Evolutionary conservation across 108 stramenopile genomes (phyloP), one percentile per base, ranked within the genome.

Genomic region (Bacterosira constricta): DNA sequence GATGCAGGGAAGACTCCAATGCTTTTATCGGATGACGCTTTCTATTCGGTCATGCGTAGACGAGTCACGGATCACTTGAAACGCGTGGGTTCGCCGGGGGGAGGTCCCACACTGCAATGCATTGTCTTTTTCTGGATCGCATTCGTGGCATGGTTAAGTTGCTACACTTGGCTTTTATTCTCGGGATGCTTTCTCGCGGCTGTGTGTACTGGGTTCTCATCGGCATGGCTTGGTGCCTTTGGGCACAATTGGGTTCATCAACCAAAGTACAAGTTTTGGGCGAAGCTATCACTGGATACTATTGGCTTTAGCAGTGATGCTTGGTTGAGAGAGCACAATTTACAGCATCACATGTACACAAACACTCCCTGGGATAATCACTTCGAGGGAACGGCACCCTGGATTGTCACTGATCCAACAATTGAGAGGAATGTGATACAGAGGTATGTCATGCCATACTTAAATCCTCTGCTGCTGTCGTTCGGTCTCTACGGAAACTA

Each of bases 331-430:
- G 67, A 69, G 32, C 67, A 69, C 27, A 36, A 59, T 23, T 44
- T 69, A n/a, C 67, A 69, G 18, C 67, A 69, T 27, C 67, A 69
- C 56, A 69, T 69, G 67, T 69, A 69, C 56, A 69, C 67, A 0
- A 69, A 69, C 32, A 69, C 67, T 23, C 67, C 67, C 29, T 44
- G 56, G 36, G 67, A 69, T 18, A 69, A 69, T 37, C 67, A 69
- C 30, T 69, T 69, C 26, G 27, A 17, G 23, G 67, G 67, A 4
- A 51, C 55, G 31, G 55, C 56, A 20, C 67, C 67, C 10, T 69
- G 41, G 42, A 30, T 69, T 12, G 27, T 57, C 23, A 69, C 67
- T 0, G 67, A 69, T 35, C 67, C 67, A 26, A 69, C 67, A 1
- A 32, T 69, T 18, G 20, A 34, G 17, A 18, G 67, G 20, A 69